A percentile compares a stretch with the other conserved stretches of the same genome.
phyloP scores from a whole-genome alignment of 768 basidiomycete genomes.

The Boletus rubroflammeus region DNA sequence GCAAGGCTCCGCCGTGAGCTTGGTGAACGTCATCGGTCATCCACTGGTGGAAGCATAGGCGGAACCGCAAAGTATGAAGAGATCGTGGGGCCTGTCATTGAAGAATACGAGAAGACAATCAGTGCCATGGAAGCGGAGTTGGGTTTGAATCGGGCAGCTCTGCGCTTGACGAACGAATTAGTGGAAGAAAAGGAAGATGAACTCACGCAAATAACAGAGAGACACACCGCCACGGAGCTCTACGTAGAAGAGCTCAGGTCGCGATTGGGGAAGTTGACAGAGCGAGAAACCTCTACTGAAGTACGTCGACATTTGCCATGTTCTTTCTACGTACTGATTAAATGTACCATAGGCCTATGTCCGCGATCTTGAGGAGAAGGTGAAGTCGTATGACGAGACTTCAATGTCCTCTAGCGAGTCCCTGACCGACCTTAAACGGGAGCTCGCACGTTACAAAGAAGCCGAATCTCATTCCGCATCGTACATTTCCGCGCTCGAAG shows the following conservation, averaged over 20 bases:
- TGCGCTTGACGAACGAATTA: conserved; percentile 88
- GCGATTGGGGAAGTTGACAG: conserved; percentile 76
- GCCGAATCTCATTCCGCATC: conserved; percentile 64
- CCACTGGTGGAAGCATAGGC: conserved; percentile 54
- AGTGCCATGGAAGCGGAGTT: conserved; percentile 92
- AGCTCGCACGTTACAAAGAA: conserved; percentile 76
- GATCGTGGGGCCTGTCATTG: conserved; percentile 95
- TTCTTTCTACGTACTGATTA: not conserved
- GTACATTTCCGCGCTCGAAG: conserved; percentile 87
- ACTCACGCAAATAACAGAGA: conserved; percentile 56
- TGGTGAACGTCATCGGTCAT: conserved; percentile 65
- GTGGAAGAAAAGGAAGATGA: conserved; percentile 90
- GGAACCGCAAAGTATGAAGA: conserved; percentile 83
- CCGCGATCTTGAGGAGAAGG: conserved; percentile 87
- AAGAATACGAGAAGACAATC: conserved; percentile 98
- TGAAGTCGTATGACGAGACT: conserved; percentile 81
- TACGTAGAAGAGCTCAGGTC: conserved; percentile 84
- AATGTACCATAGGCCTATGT: conserved; percentile 69
- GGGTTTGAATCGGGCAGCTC: conserved; percentile 78
- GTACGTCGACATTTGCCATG: conserved; percentile 38
- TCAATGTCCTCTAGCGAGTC: conserved; percentile 73
- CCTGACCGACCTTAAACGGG: conserved; percentile 78
- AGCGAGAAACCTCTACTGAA: conserved; percentile 90
- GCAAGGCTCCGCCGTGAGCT: conserved; percentile 75
- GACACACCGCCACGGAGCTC: conserved; percentile 75